Percentiles rank a stretch among this genome's conserved stretches.
These are phyloP conservation scores for Globisporangium mamillatum DNA, from an alignment of 352 stramenopile species.

Conservation along the genomic window DNA sequence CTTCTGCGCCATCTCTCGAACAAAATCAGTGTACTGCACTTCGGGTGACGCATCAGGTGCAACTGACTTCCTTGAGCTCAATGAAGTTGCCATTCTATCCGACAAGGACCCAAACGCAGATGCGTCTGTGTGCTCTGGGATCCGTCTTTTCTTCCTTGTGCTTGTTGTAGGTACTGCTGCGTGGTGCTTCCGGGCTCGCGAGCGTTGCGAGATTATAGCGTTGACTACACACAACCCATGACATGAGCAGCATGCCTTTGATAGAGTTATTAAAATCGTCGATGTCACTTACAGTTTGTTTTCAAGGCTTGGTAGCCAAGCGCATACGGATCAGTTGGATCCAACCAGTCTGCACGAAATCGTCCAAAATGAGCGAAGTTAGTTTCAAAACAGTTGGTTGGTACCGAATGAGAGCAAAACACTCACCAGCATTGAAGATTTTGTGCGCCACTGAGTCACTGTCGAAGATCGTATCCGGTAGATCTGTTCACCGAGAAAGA, in stretches of 20 bases:
- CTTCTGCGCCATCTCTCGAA: conserved; percentile 32
- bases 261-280: not conserved
- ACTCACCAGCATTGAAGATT: conserved; percentile 61
- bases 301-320: conserved; percentile 50
- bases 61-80: not conserved
- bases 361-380: not conserved
- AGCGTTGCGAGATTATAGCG: conserved; percentile 1
- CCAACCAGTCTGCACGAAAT: conserved; percentile 15
- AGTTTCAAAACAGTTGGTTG: not conserved
- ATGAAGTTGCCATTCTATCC: not conserved
- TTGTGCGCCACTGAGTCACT: conserved; percentile 54
- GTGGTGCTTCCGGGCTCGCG: not conserved
- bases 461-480: conserved; percentile 58
- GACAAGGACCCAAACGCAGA: not conserved
- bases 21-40: conserved; percentile 30
- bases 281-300: conserved; percentile 29
- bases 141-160: conserved; percentile 10
- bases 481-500: conserved; percentile 28
- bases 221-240: conserved; percentile 4
- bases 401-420: not conserved
- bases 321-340: conserved; percentile 53
- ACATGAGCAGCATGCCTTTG: not conserved
- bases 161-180: not conserved
- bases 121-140: not conserved
- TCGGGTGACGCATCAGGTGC: not conserved